phyloP scores from a whole-genome alignment of 2,329 filamentous ascomycete species.

The Penicillium sp. region DNA sequence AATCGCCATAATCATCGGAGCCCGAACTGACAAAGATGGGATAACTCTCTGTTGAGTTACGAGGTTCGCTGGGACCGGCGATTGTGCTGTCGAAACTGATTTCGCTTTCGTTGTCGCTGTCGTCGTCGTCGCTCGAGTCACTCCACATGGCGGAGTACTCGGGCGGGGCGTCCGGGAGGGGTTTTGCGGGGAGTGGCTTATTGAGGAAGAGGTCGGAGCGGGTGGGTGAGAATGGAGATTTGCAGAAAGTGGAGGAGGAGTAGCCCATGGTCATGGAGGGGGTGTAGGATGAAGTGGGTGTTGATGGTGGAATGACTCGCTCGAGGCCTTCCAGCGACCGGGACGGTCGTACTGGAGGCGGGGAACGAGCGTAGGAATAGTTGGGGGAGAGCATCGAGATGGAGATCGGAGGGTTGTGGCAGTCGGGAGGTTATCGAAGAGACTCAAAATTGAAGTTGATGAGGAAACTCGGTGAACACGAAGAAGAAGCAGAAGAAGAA shows the following conservation, averaged over 20 bases:
- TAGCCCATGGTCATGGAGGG: not conserved
- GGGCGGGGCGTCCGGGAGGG: constrained; percentile 31
- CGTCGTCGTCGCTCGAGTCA: constrained; percentile 38
- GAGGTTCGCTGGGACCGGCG: constrained; percentile 30
- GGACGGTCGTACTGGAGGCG: constrained; percentile 43
- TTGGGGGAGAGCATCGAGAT: constrained; percentile 33
- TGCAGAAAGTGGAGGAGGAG: not conserved
- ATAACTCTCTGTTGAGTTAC: constrained; percentile 38
- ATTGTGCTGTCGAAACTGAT: constrained; percentile 22
- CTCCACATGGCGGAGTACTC: constrained; percentile 33
- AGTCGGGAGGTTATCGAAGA: not conserved
- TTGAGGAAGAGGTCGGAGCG: constrained; percentile 35
- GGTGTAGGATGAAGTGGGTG: not conserved
- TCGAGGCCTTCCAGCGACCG: constrained; percentile 47
- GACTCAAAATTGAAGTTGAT: not conserved
- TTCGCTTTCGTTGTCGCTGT: constrained; percentile 28
- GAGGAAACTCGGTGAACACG: not conserved
- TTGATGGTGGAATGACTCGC: constrained; percentile 41
- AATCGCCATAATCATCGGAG: constrained; percentile 37
- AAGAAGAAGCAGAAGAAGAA: not conserved
- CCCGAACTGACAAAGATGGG: constrained; percentile 41
- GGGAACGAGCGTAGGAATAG: constrained; percentile 30
- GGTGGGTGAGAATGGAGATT: constrained; percentile 6
- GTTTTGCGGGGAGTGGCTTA: constrained; percentile 41
- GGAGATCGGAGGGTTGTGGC: not conserved